These are phyloP conservation scores for Phycomyces nitens DNA, from an alignment of 192 early-diverging fungal genomes.

Conservation along the genomic window DNA sequence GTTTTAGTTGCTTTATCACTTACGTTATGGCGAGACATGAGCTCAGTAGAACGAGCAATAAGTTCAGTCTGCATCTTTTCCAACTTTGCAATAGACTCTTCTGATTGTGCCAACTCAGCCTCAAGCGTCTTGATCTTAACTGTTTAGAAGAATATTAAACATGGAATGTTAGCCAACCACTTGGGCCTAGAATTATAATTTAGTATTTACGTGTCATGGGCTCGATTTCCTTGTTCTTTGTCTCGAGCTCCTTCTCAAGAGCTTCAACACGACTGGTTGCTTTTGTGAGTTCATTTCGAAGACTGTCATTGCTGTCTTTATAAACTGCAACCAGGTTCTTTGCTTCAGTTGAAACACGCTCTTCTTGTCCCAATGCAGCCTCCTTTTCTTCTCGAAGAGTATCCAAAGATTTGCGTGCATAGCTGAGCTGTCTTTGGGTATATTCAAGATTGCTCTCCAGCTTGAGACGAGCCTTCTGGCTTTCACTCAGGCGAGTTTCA, in stretches of 20 bases:
- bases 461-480: not conserved
- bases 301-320: not conserved
- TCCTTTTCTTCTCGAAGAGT: not conserved
- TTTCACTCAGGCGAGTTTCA: not conserved
- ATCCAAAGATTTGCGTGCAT: not conserved
- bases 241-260: slow-evolving; percentile 13
- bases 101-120: not conserved
- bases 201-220: not conserved
- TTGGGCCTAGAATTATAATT: no score
- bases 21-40: not conserved
- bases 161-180: no score
- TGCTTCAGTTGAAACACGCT: not conserved
- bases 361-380: not conserved
- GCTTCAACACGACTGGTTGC: not conserved
- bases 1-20: no score
- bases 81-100: not conserved
- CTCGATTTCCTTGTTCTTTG: not conserved
- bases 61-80: slow-evolving; percentile 1
- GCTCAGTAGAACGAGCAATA: not conserved
- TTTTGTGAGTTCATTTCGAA: not conserved
- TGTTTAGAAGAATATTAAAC: no score
- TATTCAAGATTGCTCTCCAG: not conserved
- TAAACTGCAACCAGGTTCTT: not conserved
- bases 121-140: not conserved
- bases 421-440: not conserved